Base-by-base conservation (phyloP, 352 stramenopile genomes). In the Aphanomyces astaci region DNA sequence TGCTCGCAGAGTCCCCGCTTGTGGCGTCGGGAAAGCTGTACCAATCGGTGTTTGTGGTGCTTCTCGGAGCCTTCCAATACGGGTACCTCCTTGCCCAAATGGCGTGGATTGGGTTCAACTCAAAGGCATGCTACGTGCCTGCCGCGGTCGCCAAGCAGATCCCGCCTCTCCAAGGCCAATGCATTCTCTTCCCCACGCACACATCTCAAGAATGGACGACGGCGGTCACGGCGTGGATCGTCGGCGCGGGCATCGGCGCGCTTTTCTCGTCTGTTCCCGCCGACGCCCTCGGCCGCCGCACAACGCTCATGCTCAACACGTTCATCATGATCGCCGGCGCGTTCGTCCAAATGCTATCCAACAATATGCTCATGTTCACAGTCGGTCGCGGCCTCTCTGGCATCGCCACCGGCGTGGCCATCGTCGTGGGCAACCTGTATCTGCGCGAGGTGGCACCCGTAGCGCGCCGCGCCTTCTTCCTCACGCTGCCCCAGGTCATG, bases 141-240 rank as follows among this genome's bases (percentile, higher is more conserved):
- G 10, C 48, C 27, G 60, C 59, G 3, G 74, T 71, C 36, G 85
- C 78, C 45, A 64, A 82, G 30, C 76, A 75, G 1, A 75, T 74
- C 17, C 80, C 80, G 13, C 75, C 85, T 0, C 64, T 56, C 11
- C 24, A 66, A 24, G 78, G 72, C 36, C 79, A 72, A n/a, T 87
- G 79, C 63, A 63, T 87, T 28, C 80, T 87, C 72, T 88, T 89
- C 62, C 76, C 81, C 19, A 77, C 77, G 1, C 81, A 88, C 65
- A 75, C 81, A 0, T 70, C 75, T 7, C 66, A 67, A 4, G 63
- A 89, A 40, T 90, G 82, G 82, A 84, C 73, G 4, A 78, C 76
- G 39, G 77, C 71, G 40, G 73, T 74, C 45, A 85, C 86, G 66
- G 72, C 72, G 22, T 88, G 79, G 79, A 77, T 88, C 63, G 66